Percentiles rank a stretch among this genome's conserved stretches.
These are phyloP conservation scores for Saccharomycopsis sp. DNA, from an alignment of 805 yeast species.

Conservation along the genomic window DNA sequence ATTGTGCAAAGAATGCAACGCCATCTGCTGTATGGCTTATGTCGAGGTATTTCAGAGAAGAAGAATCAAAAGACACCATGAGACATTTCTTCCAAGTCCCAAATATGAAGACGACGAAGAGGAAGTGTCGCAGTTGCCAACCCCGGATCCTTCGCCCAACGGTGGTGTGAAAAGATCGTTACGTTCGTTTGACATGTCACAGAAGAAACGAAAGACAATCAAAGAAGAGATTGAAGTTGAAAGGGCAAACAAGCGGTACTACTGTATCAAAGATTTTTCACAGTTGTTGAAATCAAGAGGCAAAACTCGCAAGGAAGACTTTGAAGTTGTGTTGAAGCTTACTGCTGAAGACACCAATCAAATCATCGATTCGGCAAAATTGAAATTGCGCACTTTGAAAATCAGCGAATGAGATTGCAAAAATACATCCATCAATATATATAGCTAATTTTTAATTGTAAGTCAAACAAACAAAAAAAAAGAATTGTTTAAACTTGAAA, in stretches of 20 bases:
- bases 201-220: neutral
- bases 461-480: too few relatives aligned
- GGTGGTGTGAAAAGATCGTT: neutral
- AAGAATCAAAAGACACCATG: neutral
- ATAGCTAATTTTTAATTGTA: too few relatives aligned
- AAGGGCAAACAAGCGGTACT: neutral
- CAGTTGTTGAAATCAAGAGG: neutral
- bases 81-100: neutral
- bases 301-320: neutral
- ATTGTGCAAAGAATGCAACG: slow-evolving; percentile 9
- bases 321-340: slow-evolving; percentile 4
- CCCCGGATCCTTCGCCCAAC: slow-evolving; percentile 16
- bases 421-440: too few relatives aligned
- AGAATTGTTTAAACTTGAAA: too few relatives aligned
- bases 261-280: slow-evolving; percentile 7
- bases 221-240: slow-evolving; percentile 1
- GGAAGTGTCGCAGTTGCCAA: slow-evolving; percentile 1
- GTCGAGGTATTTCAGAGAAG: slow-evolving; percentile 4
- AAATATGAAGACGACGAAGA: slow-evolving; percentile 1
- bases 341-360: neutral
- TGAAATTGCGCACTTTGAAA: slow-evolving; percentile 4
- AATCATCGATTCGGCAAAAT: slow-evolving; percentile 1
- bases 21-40: slow-evolving; percentile 12
- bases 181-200: neutral
- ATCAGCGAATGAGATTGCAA: too few relatives aligned